phyloP scores from a whole-genome alignment of 2,329 filamentous ascomycete species.

The Cyanodermella asteris region DNA sequence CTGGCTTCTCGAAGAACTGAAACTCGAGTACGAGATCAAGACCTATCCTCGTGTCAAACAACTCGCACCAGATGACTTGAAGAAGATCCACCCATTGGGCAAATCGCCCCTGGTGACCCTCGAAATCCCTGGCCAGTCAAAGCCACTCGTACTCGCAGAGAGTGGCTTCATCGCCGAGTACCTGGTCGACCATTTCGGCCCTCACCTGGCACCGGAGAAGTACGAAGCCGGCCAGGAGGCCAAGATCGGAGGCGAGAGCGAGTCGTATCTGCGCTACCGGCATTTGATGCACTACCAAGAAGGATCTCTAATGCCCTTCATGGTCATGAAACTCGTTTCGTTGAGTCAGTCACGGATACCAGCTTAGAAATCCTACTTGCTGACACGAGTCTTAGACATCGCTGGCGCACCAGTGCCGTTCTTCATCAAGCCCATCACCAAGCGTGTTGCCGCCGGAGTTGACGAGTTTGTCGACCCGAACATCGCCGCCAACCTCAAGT shows the following conservation, averaged over 20 bases:
- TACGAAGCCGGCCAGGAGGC: constrained; percentile 32
- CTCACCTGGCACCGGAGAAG: constrained; percentile 27
- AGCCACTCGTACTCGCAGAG: constrained; percentile 51
- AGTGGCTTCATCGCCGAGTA: constrained; percentile 67
- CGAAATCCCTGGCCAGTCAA: constrained; percentile 21
- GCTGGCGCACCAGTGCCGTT: constrained; percentile 37
- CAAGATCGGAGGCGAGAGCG: constrained; percentile 33
- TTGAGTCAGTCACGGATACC: constrained; percentile 26
- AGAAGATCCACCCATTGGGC: constrained; percentile 61
- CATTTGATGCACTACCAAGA: constrained; percentile 71
- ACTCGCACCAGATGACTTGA: constrained; percentile 55
- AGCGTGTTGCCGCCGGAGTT: constrained; percentile 26
- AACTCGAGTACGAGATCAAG: constrained; percentile 58
- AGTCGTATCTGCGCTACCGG: constrained; percentile 37
- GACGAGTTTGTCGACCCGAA: constrained; percentile 20
- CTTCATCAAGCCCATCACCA: constrained; percentile 44
- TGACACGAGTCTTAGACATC: constrained; percentile 15
- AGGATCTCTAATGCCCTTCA: constrained; percentile 55
- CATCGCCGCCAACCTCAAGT: constrained; percentile 19
- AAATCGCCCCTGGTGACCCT: constrained; percentile 66
- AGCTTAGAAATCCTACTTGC: neutral
- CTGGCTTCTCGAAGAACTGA: constrained; percentile 69
- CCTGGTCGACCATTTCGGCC: constrained; percentile 44
- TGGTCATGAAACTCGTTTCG: constrained; percentile 44
- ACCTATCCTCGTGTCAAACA: constrained; percentile 50